These are phyloP conservation scores for Cadophora sp. DNA, from an alignment of 2,329 filamentous ascomycete genomes.

Conservation along the genomic window DNA sequence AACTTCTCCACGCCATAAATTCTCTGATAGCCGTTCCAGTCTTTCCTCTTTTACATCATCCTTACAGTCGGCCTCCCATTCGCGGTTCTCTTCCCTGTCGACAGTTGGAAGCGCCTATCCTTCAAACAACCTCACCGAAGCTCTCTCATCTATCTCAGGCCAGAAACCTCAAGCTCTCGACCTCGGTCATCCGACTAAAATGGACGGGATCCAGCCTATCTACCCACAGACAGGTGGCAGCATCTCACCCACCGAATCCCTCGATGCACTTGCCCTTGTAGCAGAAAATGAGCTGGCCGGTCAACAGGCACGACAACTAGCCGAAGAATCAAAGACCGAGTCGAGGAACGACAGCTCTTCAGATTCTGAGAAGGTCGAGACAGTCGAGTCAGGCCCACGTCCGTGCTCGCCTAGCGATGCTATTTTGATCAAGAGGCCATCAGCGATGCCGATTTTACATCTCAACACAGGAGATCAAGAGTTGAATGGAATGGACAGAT, in stretches of 20 bases:
- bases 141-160: slow-evolving; percentile 16
- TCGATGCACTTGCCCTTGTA: slow-evolving; percentile 38
- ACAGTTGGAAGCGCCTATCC: slow-evolving; percentile 39
- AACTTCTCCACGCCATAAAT: slow-evolving; percentile 41
- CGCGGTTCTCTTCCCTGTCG: slow-evolving; percentile 45
- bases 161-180: slow-evolving; percentile 21
- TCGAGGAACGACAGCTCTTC: slow-evolving; percentile 1
- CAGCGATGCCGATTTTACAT: slow-evolving; percentile 35
- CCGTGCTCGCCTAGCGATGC: slow-evolving; percentile 45
- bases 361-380: neutral
- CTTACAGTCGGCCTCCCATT: slow-evolving; percentile 42
- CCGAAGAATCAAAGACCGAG: slow-evolving; percentile 9
- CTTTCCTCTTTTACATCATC: slow-evolving; percentile 46
- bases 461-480: slow-evolving; percentile 35
- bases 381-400: slow-evolving; percentile 21
- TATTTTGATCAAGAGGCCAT: slow-evolving; percentile 42
- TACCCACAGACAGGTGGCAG: slow-evolving; percentile 18
- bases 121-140: slow-evolving; percentile 23
- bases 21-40: slow-evolving; percentile 45
- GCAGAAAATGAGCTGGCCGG: slow-evolving; percentile 35
- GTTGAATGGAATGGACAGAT: slow-evolving; percentile 22
- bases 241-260: slow-evolving; percentile 37
- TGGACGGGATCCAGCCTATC: slow-evolving; percentile 3
- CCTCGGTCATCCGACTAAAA: slow-evolving; percentile 6
- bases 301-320: slow-evolving; percentile 18